Conservation (phyloP, 192 early-diverging fungal genomes). For the Diversispora eburnea region DNA sequence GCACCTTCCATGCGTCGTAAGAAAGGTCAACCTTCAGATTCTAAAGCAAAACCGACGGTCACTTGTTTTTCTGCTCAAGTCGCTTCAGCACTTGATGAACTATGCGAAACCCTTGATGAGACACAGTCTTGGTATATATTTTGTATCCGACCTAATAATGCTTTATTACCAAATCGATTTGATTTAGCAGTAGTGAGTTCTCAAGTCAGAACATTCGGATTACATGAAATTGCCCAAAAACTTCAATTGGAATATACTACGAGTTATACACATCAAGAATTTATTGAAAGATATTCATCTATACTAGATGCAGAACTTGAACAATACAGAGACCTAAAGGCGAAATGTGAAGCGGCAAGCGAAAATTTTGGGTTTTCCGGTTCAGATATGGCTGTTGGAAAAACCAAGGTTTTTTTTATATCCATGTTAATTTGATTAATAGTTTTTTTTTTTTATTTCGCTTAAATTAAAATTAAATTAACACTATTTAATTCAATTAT, state of each 20-base stretch:
- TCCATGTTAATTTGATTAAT: neutral
- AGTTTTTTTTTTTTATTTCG: neutral
- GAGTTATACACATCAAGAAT: constrained; percentile 71
- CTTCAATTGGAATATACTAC: constrained; percentile 72
- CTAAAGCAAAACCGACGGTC: constrained; percentile 41
- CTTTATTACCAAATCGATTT: constrained; percentile 55
- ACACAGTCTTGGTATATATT: constrained; percentile 77
- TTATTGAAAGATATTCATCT: constrained; percentile 67
- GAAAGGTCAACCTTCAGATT: constrained; percentile 33
- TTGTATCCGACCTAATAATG: constrained; percentile 74
- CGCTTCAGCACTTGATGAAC: constrained; percentile 63
- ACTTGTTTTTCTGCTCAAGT: constrained; percentile 61
- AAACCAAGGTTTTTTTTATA: constrained; percentile 38
- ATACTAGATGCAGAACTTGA: constrained; percentile 47
- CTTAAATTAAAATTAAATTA: neutral
- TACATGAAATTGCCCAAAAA: constrained; percentile 64
- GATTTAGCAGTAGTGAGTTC: constrained; percentile 65
- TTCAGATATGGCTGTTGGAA: constrained; percentile 57
- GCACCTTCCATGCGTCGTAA: constrained; percentile 61
- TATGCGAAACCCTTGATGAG: constrained; percentile 68
- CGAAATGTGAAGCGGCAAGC: constrained; percentile 44
- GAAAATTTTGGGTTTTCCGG: constrained; percentile 59
- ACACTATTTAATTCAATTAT: neutral
- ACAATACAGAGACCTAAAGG: constrained; percentile 29
- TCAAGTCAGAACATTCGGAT: constrained; percentile 69